Percentiles rank a stretch among this genome's conserved stretches.
Conservation (phyloP, 495 filamentous ascomycete species). For the Podospora appendiculata region DNA sequence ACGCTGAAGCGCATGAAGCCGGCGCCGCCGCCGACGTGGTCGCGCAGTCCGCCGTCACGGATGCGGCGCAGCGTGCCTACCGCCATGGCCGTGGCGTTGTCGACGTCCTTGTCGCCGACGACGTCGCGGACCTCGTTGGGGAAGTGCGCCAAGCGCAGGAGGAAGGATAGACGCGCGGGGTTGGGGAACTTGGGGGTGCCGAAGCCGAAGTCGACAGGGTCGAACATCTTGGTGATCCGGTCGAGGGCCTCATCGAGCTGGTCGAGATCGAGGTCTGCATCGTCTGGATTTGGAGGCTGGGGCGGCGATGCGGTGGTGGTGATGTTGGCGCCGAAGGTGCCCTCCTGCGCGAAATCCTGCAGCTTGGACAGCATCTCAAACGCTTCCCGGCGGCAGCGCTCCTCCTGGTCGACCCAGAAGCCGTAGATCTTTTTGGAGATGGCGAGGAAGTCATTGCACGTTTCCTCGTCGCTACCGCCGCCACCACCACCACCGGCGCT, state of each 20-base stretch:
- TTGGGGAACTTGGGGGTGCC: constrained; percentile 85
- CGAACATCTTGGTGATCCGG: constrained; percentile 72
- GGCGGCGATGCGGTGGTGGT: constrained; percentile 10
- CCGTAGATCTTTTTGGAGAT: constrained; percentile 74
- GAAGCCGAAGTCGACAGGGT: constrained; percentile 74
- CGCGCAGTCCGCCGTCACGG: constrained; percentile 78
- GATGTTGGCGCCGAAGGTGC: constrained; percentile 43
- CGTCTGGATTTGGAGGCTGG: background rate
- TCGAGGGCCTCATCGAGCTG: constrained; percentile 83
- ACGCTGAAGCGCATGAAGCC: constrained; percentile 90
- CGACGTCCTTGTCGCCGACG: constrained; percentile 74
- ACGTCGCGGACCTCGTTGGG: constrained; percentile 69
- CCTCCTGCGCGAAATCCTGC: constrained; percentile 79
- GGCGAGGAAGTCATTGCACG: constrained; percentile 61
- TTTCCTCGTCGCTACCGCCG: constrained; percentile 28
- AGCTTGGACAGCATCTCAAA: constrained; percentile 75
- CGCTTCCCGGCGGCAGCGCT: constrained; percentile 70
- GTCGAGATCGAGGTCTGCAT: constrained; percentile 71
- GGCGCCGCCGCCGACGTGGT: constrained; percentile 77
- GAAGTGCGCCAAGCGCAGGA: constrained; percentile 69
- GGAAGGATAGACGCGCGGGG: constrained; percentile 73
- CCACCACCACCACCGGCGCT: constrained; percentile 7
- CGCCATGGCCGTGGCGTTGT: constrained; percentile 72
- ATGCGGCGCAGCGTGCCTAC: constrained; percentile 74
- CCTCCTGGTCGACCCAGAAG: constrained; percentile 80